Conservation (phyloP, 139 green algal species). For the Volvox reticuliferus region DNA sequence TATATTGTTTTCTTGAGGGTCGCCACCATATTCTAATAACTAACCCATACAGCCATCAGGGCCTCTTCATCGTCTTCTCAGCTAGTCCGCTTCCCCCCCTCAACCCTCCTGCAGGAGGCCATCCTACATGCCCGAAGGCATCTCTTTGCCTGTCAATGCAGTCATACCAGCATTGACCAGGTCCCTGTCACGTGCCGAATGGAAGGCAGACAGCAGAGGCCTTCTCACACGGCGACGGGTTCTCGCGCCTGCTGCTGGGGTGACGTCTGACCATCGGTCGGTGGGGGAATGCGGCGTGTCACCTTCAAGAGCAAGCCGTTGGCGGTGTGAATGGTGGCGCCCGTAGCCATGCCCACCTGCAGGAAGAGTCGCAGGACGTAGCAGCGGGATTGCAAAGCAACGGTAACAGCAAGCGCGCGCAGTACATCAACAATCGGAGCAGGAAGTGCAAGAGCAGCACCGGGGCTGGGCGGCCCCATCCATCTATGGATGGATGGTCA, state of each 20-base stretch:
- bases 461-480: background rate
- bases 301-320: slow-evolving; percentile 83
- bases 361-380: background rate
- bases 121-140: no score
- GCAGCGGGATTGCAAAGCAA: background rate
- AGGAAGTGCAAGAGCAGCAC: background rate
- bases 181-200: no score
- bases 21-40: no score
- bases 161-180: no score
- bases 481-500: background rate
- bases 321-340: slow-evolving; percentile 98
- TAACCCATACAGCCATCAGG: no score
- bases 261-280: background rate
- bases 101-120: no score
- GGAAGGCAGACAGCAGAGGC: no score
- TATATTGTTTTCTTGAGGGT: no score
- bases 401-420: background rate
- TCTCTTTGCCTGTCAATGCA: no score
- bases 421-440: background rate
- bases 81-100: no score
- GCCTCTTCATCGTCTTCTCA: no score
- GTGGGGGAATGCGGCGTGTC: slow-evolving; percentile 6
- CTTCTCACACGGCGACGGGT: slow-evolving; percentile 9
- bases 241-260: background rate
- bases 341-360: slow-evolving; percentile 91